Base-by-base conservation (phyloP, 129 eudicot genomes). In the Lonicera japonica region DNA sequence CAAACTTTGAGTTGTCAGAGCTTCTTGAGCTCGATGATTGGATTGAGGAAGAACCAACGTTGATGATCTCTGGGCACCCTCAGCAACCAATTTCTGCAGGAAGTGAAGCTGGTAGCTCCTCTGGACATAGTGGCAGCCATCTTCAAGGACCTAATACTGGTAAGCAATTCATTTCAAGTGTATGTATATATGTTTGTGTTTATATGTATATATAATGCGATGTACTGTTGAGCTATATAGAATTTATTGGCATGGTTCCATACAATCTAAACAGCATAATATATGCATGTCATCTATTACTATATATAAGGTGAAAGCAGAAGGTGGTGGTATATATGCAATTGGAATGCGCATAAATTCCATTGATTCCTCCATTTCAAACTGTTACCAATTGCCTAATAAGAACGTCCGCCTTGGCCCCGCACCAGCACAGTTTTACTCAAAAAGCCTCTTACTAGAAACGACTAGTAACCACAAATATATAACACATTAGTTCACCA, bases 151-250 rank as follows among this genome's bases (percentile, higher is more conserved):
- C 48, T 67, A 52, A 38, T 23, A 54, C n/a, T n/a, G n/a, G 92
- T 84, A 84, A 79, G 85, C 36, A 67, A 65, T 25, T 69, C 69
- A 56, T 67, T n/a, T n/a, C n/a, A n/a, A n/a, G n/a, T n/a, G n/a
- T 58, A 39, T 36, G 14, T 21, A 60, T 25, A 46, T 36, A 52
- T 61, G 38, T 48, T 58, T 11, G 36, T 48, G 54, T 21, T 52
- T 14, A 46, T 55, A 11, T 34, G 15, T 52, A 19, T 25, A 15
- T 25, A 57, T 0, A 40, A 9, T 18, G 8, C 11, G 0, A 20
- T 17, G 12, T 3, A 60, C 15, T 14, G 21, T 25, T 58, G 25
- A 56, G 53, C 15, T 29, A 5, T 13, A 55, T 23, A n/a, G 38
- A 21, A 55, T 1, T 48, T 43, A 13, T 58, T 36, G 34, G 70